A percentile compares a stretch with the other conserved stretches of the same genome.
Evolutionary conservation across 768 basidiomycete species (phyloP).

Genomic region (Tricholoma sp.): DNA sequence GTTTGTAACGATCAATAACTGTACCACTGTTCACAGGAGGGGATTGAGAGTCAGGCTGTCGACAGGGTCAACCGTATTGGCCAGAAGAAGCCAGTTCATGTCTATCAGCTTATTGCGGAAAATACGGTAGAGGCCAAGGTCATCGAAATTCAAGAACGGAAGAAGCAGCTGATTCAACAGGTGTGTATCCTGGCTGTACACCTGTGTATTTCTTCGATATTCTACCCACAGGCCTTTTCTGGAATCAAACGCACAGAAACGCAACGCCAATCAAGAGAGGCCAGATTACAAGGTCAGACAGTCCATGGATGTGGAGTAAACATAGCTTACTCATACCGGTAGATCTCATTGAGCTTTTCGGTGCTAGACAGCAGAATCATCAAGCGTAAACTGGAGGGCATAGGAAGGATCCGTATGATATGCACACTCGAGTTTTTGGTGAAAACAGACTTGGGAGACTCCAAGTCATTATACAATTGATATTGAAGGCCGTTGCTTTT

Average conservation of each 20-base stretch:
- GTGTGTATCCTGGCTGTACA: constrained; percentile 27
- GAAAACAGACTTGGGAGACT: too few relatives aligned
- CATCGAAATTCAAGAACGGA: constrained; percentile 82
- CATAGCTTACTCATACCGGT: neutral
- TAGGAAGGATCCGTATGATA: neutral
- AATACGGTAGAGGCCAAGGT: constrained; percentile 86
- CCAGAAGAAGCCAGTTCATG: constrained; percentile 77
- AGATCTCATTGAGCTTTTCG: constrained; percentile 63
- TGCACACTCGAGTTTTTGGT: neutral
- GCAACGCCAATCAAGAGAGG: constrained; percentile 71
- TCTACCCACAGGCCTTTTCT: constrained; percentile 64
- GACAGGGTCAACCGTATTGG: constrained; percentile 83
- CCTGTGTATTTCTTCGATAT: neutral
- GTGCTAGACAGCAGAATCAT: constrained; percentile 28
- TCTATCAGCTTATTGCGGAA: constrained; percentile 88
- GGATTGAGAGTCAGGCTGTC: constrained; percentile 82
- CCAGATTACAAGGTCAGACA: constrained; percentile 66
- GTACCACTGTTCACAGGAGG: constrained; percentile 40
- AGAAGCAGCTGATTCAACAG: constrained; percentile 75
- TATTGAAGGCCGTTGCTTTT: neutral
- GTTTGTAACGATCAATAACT: neutral
- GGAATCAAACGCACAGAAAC: constrained; percentile 76
- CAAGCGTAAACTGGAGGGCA: neutral
- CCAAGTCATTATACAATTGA: too few relatives aligned
- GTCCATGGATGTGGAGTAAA: neutral